phyloP scores from a whole-genome alignment of 192 early-diverging fungal species.

The Gorgonomyces haynaldii region DNA sequence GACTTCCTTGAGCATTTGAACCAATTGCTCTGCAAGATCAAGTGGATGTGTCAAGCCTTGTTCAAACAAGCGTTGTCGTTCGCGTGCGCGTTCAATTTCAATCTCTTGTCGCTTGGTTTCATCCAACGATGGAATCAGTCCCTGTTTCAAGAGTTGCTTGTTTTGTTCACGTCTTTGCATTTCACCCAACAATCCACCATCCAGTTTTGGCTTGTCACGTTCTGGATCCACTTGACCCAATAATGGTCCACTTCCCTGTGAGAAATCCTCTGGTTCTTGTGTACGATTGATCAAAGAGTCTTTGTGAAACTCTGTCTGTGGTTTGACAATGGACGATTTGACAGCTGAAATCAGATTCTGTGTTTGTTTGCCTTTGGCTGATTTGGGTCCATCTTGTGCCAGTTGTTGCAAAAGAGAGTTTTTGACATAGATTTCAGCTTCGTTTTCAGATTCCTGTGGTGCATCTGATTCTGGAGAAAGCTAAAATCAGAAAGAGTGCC shows the following conservation, averaged over 20 bases:
- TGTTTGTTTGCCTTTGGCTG: no score
- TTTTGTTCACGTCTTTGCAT: slow-evolving; percentile 26
- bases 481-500: not conserved
- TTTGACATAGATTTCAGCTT: slow-evolving; percentile 3
- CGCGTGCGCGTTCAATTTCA: not conserved
- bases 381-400: no score
- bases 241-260: slow-evolving; percentile 28
- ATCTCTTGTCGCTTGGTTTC: not conserved
- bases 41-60: not conserved
- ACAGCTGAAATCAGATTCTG: no score
- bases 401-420: slow-evolving; percentile 1
- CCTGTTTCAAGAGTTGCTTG: slow-evolving; percentile 29
- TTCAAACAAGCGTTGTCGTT: not conserved
- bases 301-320: not conserved
- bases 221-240: slow-evolving; percentile 19
- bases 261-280: no score
- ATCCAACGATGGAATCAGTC: not conserved
- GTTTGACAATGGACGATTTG: not conserved
- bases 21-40: not conserved
- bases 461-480: not conserved
- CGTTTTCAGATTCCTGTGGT: not conserved
- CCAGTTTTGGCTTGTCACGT: slow-evolving; percentile 17
- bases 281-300: not conserved
- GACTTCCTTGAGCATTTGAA: no score
- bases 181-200: slow-evolving; percentile 26